Evolutionary conservation across 352 stramenopile species (phyloP), one percentile per base, ranked within the genome.

Genomic region (Pythium sukuiense): DNA sequence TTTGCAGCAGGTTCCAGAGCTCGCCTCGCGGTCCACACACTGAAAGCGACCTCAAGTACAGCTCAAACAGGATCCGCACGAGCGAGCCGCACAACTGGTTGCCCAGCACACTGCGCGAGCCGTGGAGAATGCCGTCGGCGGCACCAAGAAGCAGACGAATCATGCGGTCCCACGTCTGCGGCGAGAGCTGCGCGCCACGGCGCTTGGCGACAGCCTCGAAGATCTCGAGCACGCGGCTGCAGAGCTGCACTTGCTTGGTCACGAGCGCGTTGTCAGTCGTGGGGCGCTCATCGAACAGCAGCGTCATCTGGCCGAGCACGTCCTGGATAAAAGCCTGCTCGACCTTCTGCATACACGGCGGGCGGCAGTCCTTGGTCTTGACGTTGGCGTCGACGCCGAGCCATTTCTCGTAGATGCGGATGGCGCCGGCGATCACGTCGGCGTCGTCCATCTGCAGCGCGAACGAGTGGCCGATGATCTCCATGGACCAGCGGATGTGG

Each of bases 251-350:
- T 56, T 96, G 87, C 64, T 88, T 92, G 55, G 75, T 67, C 43
- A 92, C 65, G n/a, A 78, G 65, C 8, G 57, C 58, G 18, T 88
- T 76, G 20, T 60, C 67, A 3, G 63, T 64, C 20, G 81, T 74
- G 9, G 77, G 26, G 11, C 86, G 77, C 54, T 96, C 87, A 67
- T 96, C 87, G 71, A 96, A 94, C 29, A 96, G 76, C 60, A 96
- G 65, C 58, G 87, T 94, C 85, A 96, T 94, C 54, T 96, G 87
- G 14, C 85, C 87, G 49, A 96, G 72, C 66, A 96, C 76, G 61
- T 96, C 87, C 58, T 93, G 85, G 39, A 96, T 93, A 55, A 96
- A 96, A 9, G 77, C 71, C 71, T 96, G 87, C 62, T 94, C 87
- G 41, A 89, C 76, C 62, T 88, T 90, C 33, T 89, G 80, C 85